These are phyloP conservation scores for Ochetophila trinervis DNA, from an alignment of 306 rosid species.

Conservation along the genomic window DNA sequence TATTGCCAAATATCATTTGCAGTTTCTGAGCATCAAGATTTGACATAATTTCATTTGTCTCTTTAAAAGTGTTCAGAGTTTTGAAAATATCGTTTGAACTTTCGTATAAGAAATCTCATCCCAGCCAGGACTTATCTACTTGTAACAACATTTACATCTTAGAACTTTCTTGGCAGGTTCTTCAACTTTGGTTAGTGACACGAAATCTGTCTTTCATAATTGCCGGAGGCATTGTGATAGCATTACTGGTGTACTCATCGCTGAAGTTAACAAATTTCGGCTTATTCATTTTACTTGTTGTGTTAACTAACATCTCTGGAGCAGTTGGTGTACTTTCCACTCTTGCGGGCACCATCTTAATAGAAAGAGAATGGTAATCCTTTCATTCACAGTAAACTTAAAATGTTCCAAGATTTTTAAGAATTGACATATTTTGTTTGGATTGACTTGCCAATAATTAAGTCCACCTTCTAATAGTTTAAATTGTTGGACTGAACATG, in stretches of 20 bases:
- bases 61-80: too few relatives aligned
- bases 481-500: too few relatives aligned
- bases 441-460: too few relatives aligned
- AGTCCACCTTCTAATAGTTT: too few relatives aligned
- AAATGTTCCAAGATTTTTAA: too few relatives aligned
- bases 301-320: constrained; percentile 63
- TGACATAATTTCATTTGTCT: too few relatives aligned
- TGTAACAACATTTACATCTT: constrained; percentile 1
- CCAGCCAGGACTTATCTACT: too few relatives aligned
- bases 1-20: neutral
- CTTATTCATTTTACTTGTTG: constrained; percentile 47
- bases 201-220: constrained; percentile 70
- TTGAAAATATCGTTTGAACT: neutral
- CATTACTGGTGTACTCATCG: constrained; percentile 46
- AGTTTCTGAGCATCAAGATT: too few relatives aligned
- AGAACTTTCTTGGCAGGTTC: constrained; percentile 53
- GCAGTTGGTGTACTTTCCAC: constrained; percentile 78
- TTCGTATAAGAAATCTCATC: neutral
- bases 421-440: too few relatives aligned
- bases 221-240: constrained; percentile 65
- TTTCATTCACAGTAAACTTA: too few relatives aligned
- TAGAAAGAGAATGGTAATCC: constrained; percentile 92
- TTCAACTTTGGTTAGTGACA: constrained; percentile 66
- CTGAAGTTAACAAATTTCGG: constrained; percentile 53
- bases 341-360: constrained; percentile 79